phyloP scores from a whole-genome alignment of 345 rosid genomes.

The Xanthoceras sorbifolium region DNA sequence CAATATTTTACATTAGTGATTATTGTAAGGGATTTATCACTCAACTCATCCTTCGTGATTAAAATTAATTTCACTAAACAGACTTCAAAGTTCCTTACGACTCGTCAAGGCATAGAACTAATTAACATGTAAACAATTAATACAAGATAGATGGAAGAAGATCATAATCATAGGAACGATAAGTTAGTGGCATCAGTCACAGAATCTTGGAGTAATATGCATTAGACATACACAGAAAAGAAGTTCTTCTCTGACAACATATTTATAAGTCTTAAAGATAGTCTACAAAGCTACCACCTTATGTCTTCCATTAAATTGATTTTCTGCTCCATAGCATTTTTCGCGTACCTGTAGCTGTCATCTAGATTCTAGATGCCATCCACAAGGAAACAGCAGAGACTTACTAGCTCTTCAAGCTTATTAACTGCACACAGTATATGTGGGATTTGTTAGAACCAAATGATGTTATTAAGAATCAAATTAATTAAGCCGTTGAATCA shows the following conservation, averaged over 20 bases:
- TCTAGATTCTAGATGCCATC: background rate
- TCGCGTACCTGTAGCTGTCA: background rate
- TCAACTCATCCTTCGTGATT: background rate
- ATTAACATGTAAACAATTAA: background rate
- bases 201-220: background rate
- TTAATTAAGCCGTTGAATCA: no score
- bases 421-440: background rate
- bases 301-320: slow-evolving; percentile 2
- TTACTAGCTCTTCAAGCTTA: background rate
- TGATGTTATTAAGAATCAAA: no score
- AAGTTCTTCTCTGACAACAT: background rate
- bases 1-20: no score
- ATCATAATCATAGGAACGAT: background rate
- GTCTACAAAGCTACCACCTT: background rate
- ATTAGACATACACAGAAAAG: background rate
- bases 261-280: slow-evolving; percentile 1
- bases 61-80: background rate
- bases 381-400: background rate
- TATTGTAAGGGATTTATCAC: no score
- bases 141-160: background rate
- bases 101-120: background rate
- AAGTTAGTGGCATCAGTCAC: slow-evolving; percentile 1
- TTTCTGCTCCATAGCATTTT: background rate
- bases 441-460: background rate
- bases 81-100: background rate